Evolutionary conservation across 2,329 filamentous ascomycete genomes (phyloP), one percentile per base, ranked within the genome.

Genomic region (Aspergillus neoniger): DNA sequence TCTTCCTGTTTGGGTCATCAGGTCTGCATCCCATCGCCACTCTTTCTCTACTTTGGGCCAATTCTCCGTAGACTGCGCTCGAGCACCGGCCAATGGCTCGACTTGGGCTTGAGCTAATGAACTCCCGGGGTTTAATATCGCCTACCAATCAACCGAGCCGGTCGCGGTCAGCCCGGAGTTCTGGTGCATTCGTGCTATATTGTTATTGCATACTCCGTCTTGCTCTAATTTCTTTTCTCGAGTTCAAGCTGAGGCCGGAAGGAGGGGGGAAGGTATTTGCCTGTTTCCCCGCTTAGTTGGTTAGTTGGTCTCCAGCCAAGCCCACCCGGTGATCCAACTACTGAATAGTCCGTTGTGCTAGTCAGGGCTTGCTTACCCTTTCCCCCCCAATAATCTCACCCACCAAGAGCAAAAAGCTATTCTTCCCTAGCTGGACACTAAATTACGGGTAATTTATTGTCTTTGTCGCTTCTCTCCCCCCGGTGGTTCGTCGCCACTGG

Each of bases 1-100:
- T 36, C 32, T 36, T 36, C 32, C 32, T 36, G 32, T 36, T 36
- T 36, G 32, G 32, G 32, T 14, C 32, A 36, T 36, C 12, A 36
- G 32, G 32, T 12, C 32, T 28, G 41, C 12, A 25, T 54, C 19
- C 19, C 47, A 36, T 36, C 32, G 32, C 32, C 32, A 36, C 32
- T 36, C 32, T 36, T 36, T 36, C 32, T 36, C 58, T 50, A 21
- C 57, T 58, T 63, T 55, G 17, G 61, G 58, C 51, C 55, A 61
- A 32, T 55, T 17, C 59, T 61, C 59, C 59, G 55, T 58, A 38
- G n/a, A 25, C 32, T 48, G 30, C 15, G 25, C 23, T 23, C 14
- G 19, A 15, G n/a, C 30, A n/a, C 19, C 41, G 30, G 36, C 55
- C 55, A 36, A 55, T 49, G 19, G 41, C 21, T 19, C 25, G 25